Evolutionary conservation across 495 filamentous ascomycete species (phyloP).

Genomic region (Neurospora africana): DNA sequence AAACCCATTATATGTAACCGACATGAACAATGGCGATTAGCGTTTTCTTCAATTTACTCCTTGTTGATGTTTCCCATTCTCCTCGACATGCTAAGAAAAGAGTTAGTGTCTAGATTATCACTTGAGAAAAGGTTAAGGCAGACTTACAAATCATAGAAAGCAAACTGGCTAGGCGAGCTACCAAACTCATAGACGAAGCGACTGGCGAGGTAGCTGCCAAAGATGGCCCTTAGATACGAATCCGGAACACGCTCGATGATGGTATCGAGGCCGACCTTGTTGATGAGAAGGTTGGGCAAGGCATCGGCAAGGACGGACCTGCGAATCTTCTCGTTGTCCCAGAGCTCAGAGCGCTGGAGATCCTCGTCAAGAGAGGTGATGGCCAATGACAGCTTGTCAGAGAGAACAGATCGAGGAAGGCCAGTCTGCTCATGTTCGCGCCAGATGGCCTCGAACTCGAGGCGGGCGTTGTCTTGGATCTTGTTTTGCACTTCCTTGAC

Average conservation of each 20-base stretch:
- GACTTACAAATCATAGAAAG: conserved; percentile 96
- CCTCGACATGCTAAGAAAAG: conserved; percentile 34
- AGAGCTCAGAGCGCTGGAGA: conserved; percentile 82
- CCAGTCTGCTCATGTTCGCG: conserved; percentile 78
- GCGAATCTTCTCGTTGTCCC: conserved; percentile 72
- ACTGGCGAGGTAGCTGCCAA: conserved; percentile 88
- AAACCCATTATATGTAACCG: background rate
- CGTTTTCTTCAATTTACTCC: background rate
- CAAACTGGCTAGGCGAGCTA: conserved; percentile 87
- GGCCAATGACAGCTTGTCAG: conserved; percentile 76
- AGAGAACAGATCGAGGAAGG: conserved; percentile 67
- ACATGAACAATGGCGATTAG: background rate
- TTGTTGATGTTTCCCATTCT: conserved; percentile 31
- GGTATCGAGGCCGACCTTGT: conserved; percentile 81
- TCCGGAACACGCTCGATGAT: conserved; percentile 84
- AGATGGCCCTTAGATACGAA: conserved; percentile 86
- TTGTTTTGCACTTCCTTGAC: conserved; percentile 83
- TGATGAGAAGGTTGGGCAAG: conserved; percentile 68
- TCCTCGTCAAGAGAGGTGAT: conserved; percentile 95
- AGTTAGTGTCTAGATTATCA: conserved; percentile 14
- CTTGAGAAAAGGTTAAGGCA: background rate
- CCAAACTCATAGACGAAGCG: conserved; percentile 94
- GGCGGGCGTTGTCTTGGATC: conserved; percentile 77
- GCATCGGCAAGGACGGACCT: conserved; percentile 74
- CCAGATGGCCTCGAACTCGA: conserved; percentile 99